phyloP scores from a whole-genome alignment of 2,329 filamentous ascomycete species.

The Blastomyces parvus region DNA sequence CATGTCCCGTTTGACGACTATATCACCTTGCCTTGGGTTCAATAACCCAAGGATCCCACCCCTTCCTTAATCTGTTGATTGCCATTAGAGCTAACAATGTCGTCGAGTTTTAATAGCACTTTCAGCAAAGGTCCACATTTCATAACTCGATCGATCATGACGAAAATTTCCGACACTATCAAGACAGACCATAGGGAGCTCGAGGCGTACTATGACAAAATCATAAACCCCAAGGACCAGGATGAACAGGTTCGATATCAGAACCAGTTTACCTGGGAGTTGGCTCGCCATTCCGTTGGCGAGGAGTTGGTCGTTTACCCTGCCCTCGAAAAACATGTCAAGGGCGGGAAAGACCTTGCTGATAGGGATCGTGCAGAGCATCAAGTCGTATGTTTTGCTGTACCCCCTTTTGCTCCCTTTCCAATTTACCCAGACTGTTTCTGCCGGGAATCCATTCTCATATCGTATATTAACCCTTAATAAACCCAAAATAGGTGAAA shows the following conservation, averaged over 20 bases:
- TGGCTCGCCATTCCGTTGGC: constrained; percentile 41
- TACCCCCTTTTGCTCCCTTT: neutral
- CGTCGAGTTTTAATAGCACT: neutral
- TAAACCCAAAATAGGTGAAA: constrained; percentile 39
- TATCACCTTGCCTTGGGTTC: neutral
- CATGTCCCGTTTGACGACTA: neutral
- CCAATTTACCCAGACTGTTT: neutral
- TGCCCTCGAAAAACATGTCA: constrained; percentile 41
- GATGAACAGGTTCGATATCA: constrained; percentile 37
- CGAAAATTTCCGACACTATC: constrained; percentile 27
- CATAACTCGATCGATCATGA: constrained; percentile 8
- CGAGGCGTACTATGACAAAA: constrained; percentile 33
- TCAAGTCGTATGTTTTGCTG: constrained; percentile 28
- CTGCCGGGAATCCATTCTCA: neutral
- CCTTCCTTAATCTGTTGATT: neutral
- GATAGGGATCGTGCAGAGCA: constrained; percentile 43
- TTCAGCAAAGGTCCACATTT: neutral
- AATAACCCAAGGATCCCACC: neutral
- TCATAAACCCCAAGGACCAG: constrained; percentile 30
- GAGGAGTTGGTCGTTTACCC: constrained; percentile 47
- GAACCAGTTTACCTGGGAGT: constrained; percentile 44
- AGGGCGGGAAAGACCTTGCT: constrained; percentile 35
- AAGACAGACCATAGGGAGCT: constrained; percentile 33
- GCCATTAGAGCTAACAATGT: neutral
- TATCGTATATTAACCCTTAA: neutral